These are phyloP conservation scores for Mortierella alpina DNA, from an alignment of 192 early-diverging fungal species.

Conservation along the genomic window DNA sequence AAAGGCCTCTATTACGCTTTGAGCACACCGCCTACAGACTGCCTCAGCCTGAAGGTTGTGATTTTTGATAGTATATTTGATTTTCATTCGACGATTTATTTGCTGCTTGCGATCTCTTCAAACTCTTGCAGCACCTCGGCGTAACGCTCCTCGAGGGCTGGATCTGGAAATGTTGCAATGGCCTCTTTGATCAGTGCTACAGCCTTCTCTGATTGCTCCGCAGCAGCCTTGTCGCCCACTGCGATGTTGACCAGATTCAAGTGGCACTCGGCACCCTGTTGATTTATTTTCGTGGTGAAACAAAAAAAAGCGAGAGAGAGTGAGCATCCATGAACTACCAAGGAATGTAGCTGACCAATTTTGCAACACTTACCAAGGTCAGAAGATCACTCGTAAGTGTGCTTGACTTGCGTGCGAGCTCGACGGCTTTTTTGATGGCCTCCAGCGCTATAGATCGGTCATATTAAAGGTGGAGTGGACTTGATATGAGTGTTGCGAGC, in stretches of 20 bases:
- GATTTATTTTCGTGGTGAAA: not conserved
- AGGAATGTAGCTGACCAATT: not conserved
- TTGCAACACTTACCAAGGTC: conserved; percentile 32
- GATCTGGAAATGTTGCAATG: conserved; percentile 37
- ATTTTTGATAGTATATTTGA: not conserved
- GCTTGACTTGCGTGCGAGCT: conserved; percentile 27
- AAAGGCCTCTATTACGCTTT: no score
- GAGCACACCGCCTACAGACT: not conserved
- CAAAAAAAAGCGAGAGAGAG: not conserved
- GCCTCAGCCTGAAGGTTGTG: not conserved
- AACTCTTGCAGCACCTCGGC: conserved; percentile 44
- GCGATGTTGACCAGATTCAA: conserved; percentile 50
- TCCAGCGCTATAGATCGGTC: conserved; percentile 19
- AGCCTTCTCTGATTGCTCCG: conserved; percentile 39
- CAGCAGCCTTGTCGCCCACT: conserved; percentile 44
- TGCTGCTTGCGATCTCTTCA: conserved; percentile 39
- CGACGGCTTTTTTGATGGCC: conserved; percentile 42
- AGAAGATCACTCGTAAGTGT: conserved; percentile 39
- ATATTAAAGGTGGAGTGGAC: no score
- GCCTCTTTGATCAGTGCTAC: conserved; percentile 52
- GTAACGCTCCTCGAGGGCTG: conserved; percentile 46
- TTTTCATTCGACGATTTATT: not conserved
- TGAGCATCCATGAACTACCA: not conserved
- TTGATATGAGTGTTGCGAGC: no score
- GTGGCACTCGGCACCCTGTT: conserved; percentile 48